Conservation (phyloP, 192 early-diverging fungal genomes). For the Anaeromyces robustus region DNA sequence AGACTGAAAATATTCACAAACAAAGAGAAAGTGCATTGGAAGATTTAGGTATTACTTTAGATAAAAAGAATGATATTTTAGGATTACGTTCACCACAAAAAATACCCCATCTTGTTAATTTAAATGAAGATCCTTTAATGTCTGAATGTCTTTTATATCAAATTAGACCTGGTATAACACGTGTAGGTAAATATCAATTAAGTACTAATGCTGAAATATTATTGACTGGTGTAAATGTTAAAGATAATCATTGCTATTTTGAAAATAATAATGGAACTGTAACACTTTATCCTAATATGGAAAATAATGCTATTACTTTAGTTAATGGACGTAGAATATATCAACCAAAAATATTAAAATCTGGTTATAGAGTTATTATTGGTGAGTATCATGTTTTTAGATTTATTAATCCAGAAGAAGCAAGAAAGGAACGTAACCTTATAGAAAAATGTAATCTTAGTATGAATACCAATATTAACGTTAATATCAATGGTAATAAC, state of each 20-base stretch:
- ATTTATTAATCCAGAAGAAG: conserved; percentile 71
- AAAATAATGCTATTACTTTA: conserved; percentile 37
- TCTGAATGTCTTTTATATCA: conserved; percentile 83
- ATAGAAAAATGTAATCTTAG: background rate
- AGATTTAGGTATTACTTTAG: conserved; percentile 62
- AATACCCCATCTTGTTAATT: conserved; percentile 73
- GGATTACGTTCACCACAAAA: conserved; percentile 63
- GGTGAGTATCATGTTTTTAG: conserved; percentile 69
- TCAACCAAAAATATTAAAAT: conserved; percentile 28
- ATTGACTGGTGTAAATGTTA: conserved; percentile 38
- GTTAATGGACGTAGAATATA: conserved; percentile 61
- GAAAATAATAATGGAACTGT: conserved; percentile 42
- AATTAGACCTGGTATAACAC: conserved; percentile 53
- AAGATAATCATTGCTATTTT: conserved; percentile 55
- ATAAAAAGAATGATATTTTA: conserved; percentile 32
- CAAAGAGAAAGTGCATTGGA: conserved; percentile 57
- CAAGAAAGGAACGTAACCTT: conserved; percentile 41
- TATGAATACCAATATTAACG: too few species aligned
- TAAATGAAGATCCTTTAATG: conserved; percentile 78
- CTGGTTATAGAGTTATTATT: conserved; percentile 65
- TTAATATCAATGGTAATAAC: too few species aligned
- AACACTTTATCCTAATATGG: conserved; percentile 31
- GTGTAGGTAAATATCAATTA: conserved; percentile 37
- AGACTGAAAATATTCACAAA: conserved; percentile 52
- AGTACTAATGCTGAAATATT: conserved; percentile 29